Evolutionary conservation across 208 protist genomes (phyloP).

Genomic region (Leishmania arabica): DNA sequence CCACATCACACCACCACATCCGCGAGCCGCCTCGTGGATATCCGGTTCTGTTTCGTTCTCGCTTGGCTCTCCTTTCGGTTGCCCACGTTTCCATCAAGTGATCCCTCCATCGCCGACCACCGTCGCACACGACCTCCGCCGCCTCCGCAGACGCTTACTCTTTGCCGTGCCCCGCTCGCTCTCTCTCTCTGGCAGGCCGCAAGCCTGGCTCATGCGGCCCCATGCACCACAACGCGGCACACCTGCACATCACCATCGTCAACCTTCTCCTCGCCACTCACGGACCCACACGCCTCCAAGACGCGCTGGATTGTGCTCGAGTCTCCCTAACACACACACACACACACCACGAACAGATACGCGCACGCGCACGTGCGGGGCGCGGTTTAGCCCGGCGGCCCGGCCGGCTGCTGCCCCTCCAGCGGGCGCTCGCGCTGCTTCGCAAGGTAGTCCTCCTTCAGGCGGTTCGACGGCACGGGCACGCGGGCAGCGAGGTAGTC

Average conservation of each 20-base stretch:
- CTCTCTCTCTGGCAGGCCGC: neutral
- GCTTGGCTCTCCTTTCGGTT: neutral
- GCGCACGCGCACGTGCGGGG: neutral
- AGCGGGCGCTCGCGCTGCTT: slow-evolving; percentile 11
- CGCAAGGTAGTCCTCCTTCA: slow-evolving; percentile 51
- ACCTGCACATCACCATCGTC: neutral
- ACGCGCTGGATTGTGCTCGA: neutral
- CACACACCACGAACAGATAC: neutral
- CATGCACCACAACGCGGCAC: no score
- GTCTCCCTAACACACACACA: neutral
- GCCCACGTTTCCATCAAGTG: neutral
- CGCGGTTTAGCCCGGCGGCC: neutral
- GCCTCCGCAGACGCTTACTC: neutral
- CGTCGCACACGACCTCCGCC: neutral
- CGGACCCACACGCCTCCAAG: neutral
- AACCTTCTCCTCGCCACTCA: neutral
- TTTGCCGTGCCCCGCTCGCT: neutral
- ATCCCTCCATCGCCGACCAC: neutral
- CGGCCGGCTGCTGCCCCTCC: neutral
- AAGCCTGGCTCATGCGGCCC: neutral
- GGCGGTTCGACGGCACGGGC: slow-evolving; percentile 42
- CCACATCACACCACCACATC: no score
- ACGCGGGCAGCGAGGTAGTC: slow-evolving; percentile 62
- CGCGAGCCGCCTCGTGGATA: neutral
- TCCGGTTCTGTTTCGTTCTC: neutral